Evolutionary conservation across 176 grass and related monocot genomes (phyloP).

Genomic region (Puya raimondii): DNA sequence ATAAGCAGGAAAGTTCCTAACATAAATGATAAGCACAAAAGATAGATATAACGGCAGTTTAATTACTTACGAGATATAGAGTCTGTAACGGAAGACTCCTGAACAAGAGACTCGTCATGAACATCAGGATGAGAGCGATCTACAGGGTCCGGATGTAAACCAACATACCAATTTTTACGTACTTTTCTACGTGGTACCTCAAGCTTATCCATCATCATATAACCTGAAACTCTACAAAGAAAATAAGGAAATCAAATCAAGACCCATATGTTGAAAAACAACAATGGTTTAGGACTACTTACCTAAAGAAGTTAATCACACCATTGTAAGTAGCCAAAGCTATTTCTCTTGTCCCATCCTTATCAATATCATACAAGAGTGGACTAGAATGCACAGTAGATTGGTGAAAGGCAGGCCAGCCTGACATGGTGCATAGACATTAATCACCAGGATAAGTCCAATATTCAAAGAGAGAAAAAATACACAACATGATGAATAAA

Average conservation of each 20-base stretch:
- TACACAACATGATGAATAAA: neutral
- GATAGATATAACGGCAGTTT: neutral
- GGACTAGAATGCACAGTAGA: constrained; percentile 89
- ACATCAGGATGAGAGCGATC: constrained; percentile 92
- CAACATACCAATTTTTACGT: constrained; percentile 89
- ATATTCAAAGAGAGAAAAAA: constrained; percentile 16
- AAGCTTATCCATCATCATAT: constrained; percentile 95
- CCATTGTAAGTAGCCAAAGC: constrained; percentile 88
- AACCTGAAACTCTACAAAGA: constrained; percentile 68
- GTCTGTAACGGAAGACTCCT: constrained; percentile 43
- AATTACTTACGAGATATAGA: constrained; percentile 25
- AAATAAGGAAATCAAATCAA: constrained; percentile 27
- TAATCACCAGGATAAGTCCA: neutral
- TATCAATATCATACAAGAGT: constrained; percentile 81
- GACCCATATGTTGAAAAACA: constrained; percentile 7
- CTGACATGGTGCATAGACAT: constrained; percentile 15
- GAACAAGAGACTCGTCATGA: constrained; percentile 56
- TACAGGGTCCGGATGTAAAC: constrained; percentile 60
- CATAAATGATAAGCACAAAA: neutral
- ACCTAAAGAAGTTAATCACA: constrained; percentile 89
- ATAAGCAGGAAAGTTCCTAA: neutral
- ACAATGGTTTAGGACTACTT: constrained; percentile 15
- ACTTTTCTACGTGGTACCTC: constrained; percentile 92
- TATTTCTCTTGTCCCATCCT: constrained; percentile 87
- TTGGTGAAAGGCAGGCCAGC: constrained; percentile 95